Base-by-base conservation (phyloP, 306 rosid species). In the Medicago arabica region DNA sequence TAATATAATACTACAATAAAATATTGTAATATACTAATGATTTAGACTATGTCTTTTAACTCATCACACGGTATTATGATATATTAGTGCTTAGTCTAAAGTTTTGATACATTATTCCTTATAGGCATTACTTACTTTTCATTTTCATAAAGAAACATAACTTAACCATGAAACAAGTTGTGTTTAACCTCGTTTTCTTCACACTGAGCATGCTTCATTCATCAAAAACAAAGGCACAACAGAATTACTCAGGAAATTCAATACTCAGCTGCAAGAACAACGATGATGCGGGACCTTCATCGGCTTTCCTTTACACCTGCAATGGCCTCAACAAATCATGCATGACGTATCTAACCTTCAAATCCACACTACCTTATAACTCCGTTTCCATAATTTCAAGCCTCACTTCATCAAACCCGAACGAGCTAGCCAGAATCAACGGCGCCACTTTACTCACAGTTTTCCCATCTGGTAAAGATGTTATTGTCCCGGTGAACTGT, bases 401-500 rank as follows among this genome's bases (percentile, higher is more conserved):
- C 69, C 87, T 92, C 83, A 88, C 88, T 3, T 83, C 82, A 31
- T 81, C 88, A 57, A 61, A 79, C 72, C 84, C 84, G 9, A 9
- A 59, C 34, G 88, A 87, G 78, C 76, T 88, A 13, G 86, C 92
- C 1, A 61, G 36, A 39, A 72, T 88, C 81, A 92, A 92, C 69
- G 38, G 62, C 13, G 81, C 65, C 62, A 23, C 71, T 5, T 2
- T 44, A 17, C 47, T 25, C 74, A 66, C 82, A 14, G 61, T 13
- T 23, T 78, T 88, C 77, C 82, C 72, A 3, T 63, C 80, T 5
- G 78, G 82, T 44, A 84, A 81, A 80, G 86, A 86, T 36, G 92
- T 88, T 38, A 82, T 90, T 57, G 91, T 92, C 40, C 96, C 92
- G 14, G 72, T 88, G 7, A 51, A 40, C 40, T 90, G 92, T 78